Evolutionary conservation across 148 eudicot genomes (phyloP).

Genomic region (Cornus kousa): DNA sequence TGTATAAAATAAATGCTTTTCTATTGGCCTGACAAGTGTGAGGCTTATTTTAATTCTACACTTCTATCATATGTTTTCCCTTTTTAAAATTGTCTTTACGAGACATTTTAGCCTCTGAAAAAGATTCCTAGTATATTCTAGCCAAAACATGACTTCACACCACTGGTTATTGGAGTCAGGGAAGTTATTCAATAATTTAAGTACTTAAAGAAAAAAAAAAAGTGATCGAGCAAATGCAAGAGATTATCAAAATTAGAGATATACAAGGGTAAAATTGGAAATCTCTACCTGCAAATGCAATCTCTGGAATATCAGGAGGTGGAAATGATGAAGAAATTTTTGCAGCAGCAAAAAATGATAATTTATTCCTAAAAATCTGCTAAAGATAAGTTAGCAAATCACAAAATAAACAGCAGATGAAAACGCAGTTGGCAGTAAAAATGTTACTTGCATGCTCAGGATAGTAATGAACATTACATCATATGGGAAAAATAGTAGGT

Average conservation of each 20-base stretch:
- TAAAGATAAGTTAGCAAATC: constrained; percentile 26
- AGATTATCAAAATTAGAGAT: background rate
- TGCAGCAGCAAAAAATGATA: constrained; percentile 91
- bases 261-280: background rate
- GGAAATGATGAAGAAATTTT: constrained; percentile 87
- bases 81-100: background rate
- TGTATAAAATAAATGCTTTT: background rate
- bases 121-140: background rate
- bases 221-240: background rate
- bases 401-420: constrained; percentile 13
- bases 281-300: constrained; percentile 82
- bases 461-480: background rate
- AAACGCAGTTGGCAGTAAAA: background rate
- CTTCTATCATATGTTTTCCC: background rate
- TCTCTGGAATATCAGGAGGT: constrained; percentile 81
- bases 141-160: background rate
- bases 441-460: background rate
- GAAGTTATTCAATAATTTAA: too few species aligned
- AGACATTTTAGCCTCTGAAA: background rate
- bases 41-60: background rate
- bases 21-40: background rate
- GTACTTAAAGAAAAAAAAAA: background rate
- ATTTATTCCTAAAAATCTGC: constrained; percentile 84
- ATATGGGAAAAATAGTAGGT: background rate
- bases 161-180: background rate